Evolutionary conservation across 1,284 basidiomycete genomes (phyloP), one percentile per base, ranked within the genome.

Genomic region (Heliocybe sulcata): DNA sequence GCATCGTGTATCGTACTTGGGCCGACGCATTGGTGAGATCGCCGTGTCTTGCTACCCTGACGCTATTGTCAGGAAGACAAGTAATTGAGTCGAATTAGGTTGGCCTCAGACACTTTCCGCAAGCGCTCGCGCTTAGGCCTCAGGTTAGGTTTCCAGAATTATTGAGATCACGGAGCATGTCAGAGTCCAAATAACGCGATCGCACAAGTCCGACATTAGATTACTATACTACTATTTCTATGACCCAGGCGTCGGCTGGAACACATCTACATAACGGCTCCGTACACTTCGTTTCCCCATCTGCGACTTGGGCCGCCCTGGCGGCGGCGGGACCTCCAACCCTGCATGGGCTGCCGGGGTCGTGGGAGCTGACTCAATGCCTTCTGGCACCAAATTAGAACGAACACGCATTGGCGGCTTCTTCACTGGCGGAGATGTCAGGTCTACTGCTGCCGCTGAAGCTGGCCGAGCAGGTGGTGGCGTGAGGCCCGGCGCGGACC

Each of bases 251-350:
- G 79, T 76, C 61, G 86, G 78, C 59, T 85, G 81, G 69, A 92
- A 86, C n/a, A 91, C 86, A 63, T 92, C 89, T 8, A 95, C 92
- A 66, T 95, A 95, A 59, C 90, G 83, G 68, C 77, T 91, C 54
- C 88, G 80, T 52, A 89, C 74, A 60, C 83, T 85, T 59, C 88
- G 84, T 70, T 90, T 93, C 33, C 20, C 53, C 45, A 81, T 77
- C 57, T 80, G 78, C 4, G 81, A 83, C 59, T 77, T 81, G 16
- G 85, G 80, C 47, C 87, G 77, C 50, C 77, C 74, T 27, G 68
- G 67, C 0, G 79, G 77, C 45, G 76, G 77, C 3, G 77, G 76
- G 2, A 58, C 56, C 56, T 59, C 53, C 56, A 63, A 52, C 61
- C 72, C 57, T 60, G 65, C 42, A 35, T 73, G 65, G 22, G 72